Conservation (phyloP, 2,329 filamentous ascomycete genomes). For the Leptographium procerum region DNA sequence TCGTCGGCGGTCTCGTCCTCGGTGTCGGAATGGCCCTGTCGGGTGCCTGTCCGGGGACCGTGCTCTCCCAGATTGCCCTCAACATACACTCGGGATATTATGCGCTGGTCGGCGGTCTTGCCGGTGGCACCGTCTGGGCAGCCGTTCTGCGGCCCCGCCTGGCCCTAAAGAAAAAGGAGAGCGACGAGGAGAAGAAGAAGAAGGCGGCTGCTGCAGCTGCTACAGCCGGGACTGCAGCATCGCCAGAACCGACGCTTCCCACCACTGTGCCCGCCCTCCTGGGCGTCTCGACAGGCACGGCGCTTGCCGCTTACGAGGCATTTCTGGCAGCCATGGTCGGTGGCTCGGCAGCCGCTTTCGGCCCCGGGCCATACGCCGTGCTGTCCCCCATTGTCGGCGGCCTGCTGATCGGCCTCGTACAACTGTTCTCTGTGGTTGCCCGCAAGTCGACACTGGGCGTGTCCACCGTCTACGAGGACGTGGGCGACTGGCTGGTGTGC, state of each 20-base stretch:
- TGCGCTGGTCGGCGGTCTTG: constrained; percentile 40
- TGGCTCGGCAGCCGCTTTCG: constrained; percentile 20
- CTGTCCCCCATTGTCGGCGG: constrained; percentile 43
- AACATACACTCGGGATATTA: constrained; percentile 39
- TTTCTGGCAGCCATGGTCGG: constrained; percentile 29
- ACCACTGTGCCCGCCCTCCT: constrained; percentile 28
- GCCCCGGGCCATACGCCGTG: constrained; percentile 17
- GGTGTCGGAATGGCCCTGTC: constrained; percentile 57
- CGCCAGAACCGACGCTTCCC: neutral
- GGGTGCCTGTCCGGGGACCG: constrained; percentile 54
- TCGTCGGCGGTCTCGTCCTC: constrained; percentile 49
- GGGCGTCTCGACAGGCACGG: constrained; percentile 24
- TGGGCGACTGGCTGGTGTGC: constrained; percentile 39
- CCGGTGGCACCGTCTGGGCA: constrained; percentile 44
- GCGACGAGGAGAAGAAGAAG: neutral
- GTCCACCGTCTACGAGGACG: constrained; percentile 50
- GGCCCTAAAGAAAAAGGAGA: neutral
- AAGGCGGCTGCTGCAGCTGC: neutral
- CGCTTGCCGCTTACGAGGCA: constrained; percentile 31
- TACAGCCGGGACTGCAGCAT: neutral
- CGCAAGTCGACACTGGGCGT: constrained; percentile 47
- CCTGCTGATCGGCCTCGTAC: constrained; percentile 44
- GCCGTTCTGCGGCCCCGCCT: constrained; percentile 26
- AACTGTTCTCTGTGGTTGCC: constrained; percentile 42
- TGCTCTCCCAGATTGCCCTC: constrained; percentile 47